Base-by-base conservation (phyloP, 2,329 filamentous ascomycete species). In the Fusarium staphyleae region DNA sequence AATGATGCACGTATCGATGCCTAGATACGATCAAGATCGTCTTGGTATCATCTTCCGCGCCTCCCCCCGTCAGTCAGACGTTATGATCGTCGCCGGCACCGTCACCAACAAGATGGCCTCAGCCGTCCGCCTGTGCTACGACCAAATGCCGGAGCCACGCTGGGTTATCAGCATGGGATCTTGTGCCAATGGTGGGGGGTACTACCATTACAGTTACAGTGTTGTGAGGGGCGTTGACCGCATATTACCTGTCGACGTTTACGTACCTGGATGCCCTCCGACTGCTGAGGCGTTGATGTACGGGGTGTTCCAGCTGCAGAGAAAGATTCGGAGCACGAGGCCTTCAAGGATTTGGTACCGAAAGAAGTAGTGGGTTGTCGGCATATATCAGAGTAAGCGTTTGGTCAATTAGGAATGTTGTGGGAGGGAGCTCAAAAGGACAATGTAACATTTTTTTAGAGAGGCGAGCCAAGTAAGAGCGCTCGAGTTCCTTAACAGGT, bases 181-280 rank as follows among this genome's bases (percentile, higher is more conserved):
- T 49, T 89, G 87, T 68, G 86, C 87, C 19, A 89, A 89, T 67
- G 86, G 87, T 16, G 87, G 87, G 50, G 87, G 87, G 12, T 89
- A 90, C 72, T 90, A 90, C 71, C 87, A 90, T 70, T 89, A 89
- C 73, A 87, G 83, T 67, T 90, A 90, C 72, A 82, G 77, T 43
- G 86, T 89, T 12, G 79, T 85, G 12, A 75, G 87, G 30, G 86
- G 86, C 0, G 86, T 85, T 54, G 87, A 89, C 70, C 74, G 86
- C 9, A 81, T 89, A 61, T 76, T 88, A 3, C 87, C 87, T 0
- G 86, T 89, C 12, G 86, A 89, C 70, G 80, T 89, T 10, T 89
- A 87, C 66, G 82, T 89, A 5, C 86, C 86, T 2, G 86, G 86
- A 0, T 89, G 86, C 72, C 77, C 77, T 62, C 81, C 73, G 7